A percentile compares a stretch with the other conserved stretches of the same genome.
These are phyloP conservation scores for Leccinum uliginosum DNA, from an alignment of 768 basidiomycete species.

Conservation along the genomic window DNA sequence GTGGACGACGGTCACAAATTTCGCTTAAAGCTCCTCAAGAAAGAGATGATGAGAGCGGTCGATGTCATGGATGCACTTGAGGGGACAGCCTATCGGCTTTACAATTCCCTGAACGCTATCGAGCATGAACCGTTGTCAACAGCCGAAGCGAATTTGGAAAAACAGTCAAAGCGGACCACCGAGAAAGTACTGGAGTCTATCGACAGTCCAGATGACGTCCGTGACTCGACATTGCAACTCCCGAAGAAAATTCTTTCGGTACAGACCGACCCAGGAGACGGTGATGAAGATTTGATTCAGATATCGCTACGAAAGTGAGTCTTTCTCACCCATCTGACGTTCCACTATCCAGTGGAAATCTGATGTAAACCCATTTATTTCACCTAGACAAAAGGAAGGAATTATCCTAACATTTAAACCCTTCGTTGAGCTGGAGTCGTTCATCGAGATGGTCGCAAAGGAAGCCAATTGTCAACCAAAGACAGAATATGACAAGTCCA, in stretches of 20 bases:
- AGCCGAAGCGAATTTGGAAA: background rate
- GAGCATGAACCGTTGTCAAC: background rate
- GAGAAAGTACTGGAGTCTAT: background rate
- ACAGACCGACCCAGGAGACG: background rate
- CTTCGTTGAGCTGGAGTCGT: slow-evolving; percentile 3
- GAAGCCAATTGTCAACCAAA: background rate
- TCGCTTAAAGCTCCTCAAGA: slow-evolving; percentile 27
- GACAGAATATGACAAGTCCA: background rate
- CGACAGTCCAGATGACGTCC: background rate
- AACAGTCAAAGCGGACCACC: background rate
- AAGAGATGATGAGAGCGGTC: slow-evolving; percentile 26
- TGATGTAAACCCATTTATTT: background rate
- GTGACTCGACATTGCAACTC: background rate
- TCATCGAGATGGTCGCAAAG: background rate
- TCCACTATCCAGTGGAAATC: background rate
- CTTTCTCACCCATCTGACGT: background rate
- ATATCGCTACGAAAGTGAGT: slow-evolving; percentile 11
- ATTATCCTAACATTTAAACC: background rate
- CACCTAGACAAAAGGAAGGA: slow-evolving; percentile 4
- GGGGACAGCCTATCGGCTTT: slow-evolving; percentile 14
- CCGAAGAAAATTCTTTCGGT: background rate
- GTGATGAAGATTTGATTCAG: slow-evolving; percentile 17
- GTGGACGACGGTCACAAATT: slow-evolving; percentile 29
- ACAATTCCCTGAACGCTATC: slow-evolving; percentile 9
- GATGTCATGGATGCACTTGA: slow-evolving; percentile 19